phyloP scores from a whole-genome alignment of 2,329 filamentous ascomycete species.

The Neophaeococcomyces aloes region DNA sequence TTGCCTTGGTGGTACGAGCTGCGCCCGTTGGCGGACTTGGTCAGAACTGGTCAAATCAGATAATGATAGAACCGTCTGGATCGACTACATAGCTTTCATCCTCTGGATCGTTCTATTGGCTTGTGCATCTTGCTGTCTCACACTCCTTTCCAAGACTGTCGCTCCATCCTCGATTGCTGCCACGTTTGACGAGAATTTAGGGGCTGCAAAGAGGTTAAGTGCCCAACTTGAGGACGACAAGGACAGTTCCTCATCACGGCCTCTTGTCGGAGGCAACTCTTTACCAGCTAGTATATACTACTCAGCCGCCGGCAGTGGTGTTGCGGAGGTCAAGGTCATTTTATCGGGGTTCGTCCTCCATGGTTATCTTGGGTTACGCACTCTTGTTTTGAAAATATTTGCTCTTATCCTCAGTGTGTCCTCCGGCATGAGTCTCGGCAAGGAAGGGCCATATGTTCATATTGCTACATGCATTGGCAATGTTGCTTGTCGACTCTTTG shows the following conservation, averaged over 20 bases:
- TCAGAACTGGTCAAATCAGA: conserved; percentile 51
- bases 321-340: conserved; percentile 94
- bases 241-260: conserved; percentile 30
- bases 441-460: conserved; percentile 95
- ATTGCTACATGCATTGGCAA: conserved; percentile 93
- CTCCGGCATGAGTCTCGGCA: conserved; percentile 85
- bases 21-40: conserved; percentile 54
- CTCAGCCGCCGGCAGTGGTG: conserved; percentile 87
- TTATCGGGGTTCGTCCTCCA: conserved; percentile 96
- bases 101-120: conserved; percentile 60
- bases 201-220: conserved; percentile 39
- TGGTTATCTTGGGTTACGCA: conserved; percentile 83
- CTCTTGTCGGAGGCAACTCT: conserved; percentile 27
- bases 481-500: conserved; percentile 84
- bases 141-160: conserved; percentile 82
- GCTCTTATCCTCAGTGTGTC: conserved; percentile 80
- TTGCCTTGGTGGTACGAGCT: conserved; percentile 46
- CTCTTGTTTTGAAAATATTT: conserved; percentile 71
- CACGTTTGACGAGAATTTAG: conserved; percentile 87
- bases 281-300: conserved; percentile 58
- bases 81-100: conserved; percentile 71
- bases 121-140: conserved; percentile 63
- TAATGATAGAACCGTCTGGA: conserved; percentile 43
- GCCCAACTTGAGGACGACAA: conserved; percentile 38
- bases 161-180: conserved; percentile 72